A percentile compares a stretch with the other conserved stretches of the same genome.
phyloP scores from a whole-genome alignment of 139 green algal genomes.

The Coccomyxa sp. region DNA sequence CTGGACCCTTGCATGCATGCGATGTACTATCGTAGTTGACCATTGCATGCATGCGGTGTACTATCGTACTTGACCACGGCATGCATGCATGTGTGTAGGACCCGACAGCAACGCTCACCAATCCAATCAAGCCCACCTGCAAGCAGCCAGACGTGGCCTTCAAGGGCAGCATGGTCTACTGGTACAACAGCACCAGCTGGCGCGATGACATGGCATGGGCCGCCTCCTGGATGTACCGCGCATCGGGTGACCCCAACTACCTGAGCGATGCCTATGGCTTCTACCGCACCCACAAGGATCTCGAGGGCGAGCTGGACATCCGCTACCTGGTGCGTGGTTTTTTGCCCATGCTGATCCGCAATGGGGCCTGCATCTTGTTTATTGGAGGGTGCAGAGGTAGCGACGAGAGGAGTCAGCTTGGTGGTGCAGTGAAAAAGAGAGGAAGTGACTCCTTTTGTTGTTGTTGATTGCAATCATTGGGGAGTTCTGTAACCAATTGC shows the following conservation, averaged over 20 bases:
- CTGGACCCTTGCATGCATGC: no score
- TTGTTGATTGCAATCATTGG: no score
- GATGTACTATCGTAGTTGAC: no score
- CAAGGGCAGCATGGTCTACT: conserved; percentile 26
- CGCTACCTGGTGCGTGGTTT: conserved; percentile 1
- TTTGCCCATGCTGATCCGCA: neutral
- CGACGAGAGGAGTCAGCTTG: no score
- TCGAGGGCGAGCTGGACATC: neutral
- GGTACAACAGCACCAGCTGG: conserved; percentile 29
- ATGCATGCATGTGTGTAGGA: neutral
- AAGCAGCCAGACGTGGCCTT: conserved; percentile 28
- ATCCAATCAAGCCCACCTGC: neutral
- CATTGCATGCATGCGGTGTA: no score
- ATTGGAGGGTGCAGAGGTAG: no score
- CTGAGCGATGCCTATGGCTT: conserved; percentile 36
- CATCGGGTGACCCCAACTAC: conserved; percentile 36
- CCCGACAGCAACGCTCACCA: conserved; percentile 1
- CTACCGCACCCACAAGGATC: neutral
- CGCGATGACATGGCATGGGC: conserved; percentile 39
- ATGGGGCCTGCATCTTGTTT: no score
- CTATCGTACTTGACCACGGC: no score
- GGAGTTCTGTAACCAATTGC: no score
- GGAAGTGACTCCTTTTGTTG: no score
- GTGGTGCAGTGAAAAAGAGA: no score
- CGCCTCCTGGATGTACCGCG: conserved; percentile 40